Evolutionary conservation across 805 yeast genomes (phyloP).

Genomic region (Wickerhamiella galacta): DNA sequence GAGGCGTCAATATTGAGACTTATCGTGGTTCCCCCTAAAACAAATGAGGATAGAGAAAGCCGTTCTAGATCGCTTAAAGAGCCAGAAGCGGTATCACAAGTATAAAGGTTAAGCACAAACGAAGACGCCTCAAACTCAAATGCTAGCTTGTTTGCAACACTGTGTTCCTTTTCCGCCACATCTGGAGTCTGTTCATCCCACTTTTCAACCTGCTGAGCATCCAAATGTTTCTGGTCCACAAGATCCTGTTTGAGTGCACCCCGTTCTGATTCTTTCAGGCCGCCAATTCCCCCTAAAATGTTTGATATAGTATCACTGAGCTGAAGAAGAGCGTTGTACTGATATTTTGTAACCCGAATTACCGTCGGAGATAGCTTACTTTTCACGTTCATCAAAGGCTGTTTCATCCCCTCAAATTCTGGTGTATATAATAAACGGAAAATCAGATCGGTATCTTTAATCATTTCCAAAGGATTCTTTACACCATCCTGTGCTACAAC

Average conservation of each 20-base stretch:
- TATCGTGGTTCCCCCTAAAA: constrained; percentile 42
- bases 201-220: constrained; percentile 7
- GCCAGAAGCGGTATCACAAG: constrained; percentile 30
- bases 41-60: constrained; percentile 35
- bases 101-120: constrained; percentile 38
- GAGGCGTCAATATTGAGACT: constrained; percentile 35
- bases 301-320: constrained; percentile 38
- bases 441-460: constrained; percentile 9
- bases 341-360: constrained; percentile 56
- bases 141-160: constrained; percentile 1
- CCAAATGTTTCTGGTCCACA: constrained; percentile 13
- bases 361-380: constrained; percentile 51
- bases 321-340: constrained; percentile 39
- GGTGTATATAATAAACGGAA: constrained; percentile 1
- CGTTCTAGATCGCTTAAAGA: constrained; percentile 9
- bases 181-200: constrained; percentile 13
- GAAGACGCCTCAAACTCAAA: constrained; percentile 12
- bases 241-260: constrained; percentile 11
- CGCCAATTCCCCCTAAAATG: constrained; percentile 34
- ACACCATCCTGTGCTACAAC: constrained; percentile 32
- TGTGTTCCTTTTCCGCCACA: not conserved
- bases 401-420: constrained; percentile 13
- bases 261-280: constrained; percentile 34
- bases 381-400: constrained; percentile 34
- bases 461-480: constrained; percentile 41